Base-by-base conservation (phyloP, 2,329 filamentous ascomycete genomes). In the Neofusicoccum ribis region DNA sequence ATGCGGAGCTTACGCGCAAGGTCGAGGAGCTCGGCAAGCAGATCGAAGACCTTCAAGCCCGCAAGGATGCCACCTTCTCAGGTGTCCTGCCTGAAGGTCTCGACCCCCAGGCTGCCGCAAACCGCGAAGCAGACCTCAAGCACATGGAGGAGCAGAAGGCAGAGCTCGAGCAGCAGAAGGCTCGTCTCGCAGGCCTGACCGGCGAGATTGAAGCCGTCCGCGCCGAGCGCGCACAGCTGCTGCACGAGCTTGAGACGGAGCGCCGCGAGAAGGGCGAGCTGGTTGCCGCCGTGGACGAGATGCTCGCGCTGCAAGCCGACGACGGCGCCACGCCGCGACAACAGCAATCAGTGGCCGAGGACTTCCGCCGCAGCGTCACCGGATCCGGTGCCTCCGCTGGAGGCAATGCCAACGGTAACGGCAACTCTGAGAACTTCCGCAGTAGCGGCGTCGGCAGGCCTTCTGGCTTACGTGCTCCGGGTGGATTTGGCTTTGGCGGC, bases 241-340 rank as follows among this genome's bases (percentile, higher is more conserved):
- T 89, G 39, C 77, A 81, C 17, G 84, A 91, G 70, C 83, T 95
- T 7, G 88, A 93, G 74, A 82, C 85, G 67, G 91, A 95, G 79
- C 85, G 91, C 6, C 85, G 92, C 20, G 91, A 95, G 79, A 94
- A 95, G 82, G 90, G 91, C 62, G 91, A 94, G 78, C 82, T 95
- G 44, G 91, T 95, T 41, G 86, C 88, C 64, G 85, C 92, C 5
- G 91, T 92, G 0, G 91, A 95, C 76, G 91, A 95, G 80, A 91
- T 95, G 88, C 89, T 95, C 79, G 82, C 83, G 60, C 88, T 94
- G 78, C 83, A 84, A 67, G 76, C 79, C 27, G 78, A 81, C 7
- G 54, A 65, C 4, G 69, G 81, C 86, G 63, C 66, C 68, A 34
- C 69, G 66, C 59, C 49, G 6, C 44, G 14, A 17, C 49, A 50